Conservation (phyloP, 2,329 filamentous ascomycete species). For the Nemania diffusa region DNA sequence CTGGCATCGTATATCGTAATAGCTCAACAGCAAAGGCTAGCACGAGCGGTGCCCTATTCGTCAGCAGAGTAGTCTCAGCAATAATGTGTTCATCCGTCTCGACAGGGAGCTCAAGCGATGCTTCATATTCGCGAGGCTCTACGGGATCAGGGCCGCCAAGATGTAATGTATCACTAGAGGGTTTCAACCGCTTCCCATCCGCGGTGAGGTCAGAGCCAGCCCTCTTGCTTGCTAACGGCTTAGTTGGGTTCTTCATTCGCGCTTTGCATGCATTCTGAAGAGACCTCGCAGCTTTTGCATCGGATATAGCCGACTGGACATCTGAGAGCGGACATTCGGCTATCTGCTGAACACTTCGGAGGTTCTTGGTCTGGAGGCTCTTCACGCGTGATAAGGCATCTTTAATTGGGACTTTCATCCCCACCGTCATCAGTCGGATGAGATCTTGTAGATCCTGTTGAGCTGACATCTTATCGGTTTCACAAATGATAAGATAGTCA, state of each 20-base stretch:
- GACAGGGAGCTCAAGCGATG: constrained; percentile 69
- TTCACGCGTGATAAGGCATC: constrained; percentile 69
- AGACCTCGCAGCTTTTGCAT: constrained; percentile 61
- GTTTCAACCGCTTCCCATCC: constrained; percentile 50
- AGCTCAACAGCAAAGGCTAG: constrained; percentile 61
- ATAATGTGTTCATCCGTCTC: constrained; percentile 69
- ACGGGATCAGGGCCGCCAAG: constrained; percentile 49
- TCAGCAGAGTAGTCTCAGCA: constrained; percentile 67
- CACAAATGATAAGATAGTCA: not conserved
- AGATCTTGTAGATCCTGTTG: constrained; percentile 71
- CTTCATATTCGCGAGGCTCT: constrained; percentile 69
- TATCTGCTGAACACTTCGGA: constrained; percentile 67
- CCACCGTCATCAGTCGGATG: constrained; percentile 67
- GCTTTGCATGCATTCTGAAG: constrained; percentile 66
- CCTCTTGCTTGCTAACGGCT: constrained; percentile 48
- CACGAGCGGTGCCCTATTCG: constrained; percentile 84
- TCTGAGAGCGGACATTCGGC: constrained; percentile 59
- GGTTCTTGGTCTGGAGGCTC: constrained; percentile 63
- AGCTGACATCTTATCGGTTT: constrained; percentile 57
- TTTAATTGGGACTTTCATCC: constrained; percentile 66
- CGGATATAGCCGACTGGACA: constrained; percentile 59
- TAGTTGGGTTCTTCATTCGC: constrained; percentile 55
- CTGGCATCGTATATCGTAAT: constrained; percentile 83
- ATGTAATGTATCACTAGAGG: constrained; percentile 42
- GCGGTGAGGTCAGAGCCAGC: constrained; percentile 42